Evolutionary conservation across 2,329 filamentous ascomycete genomes (phyloP).

Genomic region (Botrytis deweyae): DNA sequence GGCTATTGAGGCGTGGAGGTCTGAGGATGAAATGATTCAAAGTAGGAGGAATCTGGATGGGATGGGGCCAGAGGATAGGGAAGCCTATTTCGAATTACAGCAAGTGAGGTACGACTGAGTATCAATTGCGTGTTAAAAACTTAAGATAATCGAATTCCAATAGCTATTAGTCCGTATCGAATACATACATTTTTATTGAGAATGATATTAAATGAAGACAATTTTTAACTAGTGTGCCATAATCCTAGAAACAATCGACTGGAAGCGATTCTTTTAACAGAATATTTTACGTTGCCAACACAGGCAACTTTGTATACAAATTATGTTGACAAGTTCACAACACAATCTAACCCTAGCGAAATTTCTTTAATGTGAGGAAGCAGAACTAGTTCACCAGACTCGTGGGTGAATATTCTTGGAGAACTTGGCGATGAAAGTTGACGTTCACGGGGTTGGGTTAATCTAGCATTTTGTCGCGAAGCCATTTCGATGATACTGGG

Average conservation of each 20-base stretch:
- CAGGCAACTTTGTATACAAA: neutral
- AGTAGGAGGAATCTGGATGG: neutral
- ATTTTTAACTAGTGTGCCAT: neutral
- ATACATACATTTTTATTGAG: no score
- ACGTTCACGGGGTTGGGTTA: neutral
- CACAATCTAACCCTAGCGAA: neutral
- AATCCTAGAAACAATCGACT: neutral
- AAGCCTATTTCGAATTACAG: neutral
- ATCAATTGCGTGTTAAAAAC: neutral
- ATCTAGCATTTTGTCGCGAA: neutral
- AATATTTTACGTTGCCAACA: neutral
- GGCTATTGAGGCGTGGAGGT: neutral
- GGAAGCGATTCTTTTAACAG: no score
- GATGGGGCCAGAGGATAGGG: neutral
- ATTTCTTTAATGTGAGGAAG: neutral
- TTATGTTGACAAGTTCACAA: neutral
- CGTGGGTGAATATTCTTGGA: neutral
- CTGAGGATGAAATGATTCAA: neutral
- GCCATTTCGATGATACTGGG: neutral
- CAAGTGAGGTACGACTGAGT: neutral
- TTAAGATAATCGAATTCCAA: neutral
- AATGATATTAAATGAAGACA: neutral
- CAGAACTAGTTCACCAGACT: neutral
- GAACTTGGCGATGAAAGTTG: neutral
- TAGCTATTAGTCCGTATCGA: neutral